These are phyloP conservation scores for Echinochloa phyllopogon DNA, from an alignment of 176 grass and related monocot genomes.

Conservation along the genomic window DNA sequence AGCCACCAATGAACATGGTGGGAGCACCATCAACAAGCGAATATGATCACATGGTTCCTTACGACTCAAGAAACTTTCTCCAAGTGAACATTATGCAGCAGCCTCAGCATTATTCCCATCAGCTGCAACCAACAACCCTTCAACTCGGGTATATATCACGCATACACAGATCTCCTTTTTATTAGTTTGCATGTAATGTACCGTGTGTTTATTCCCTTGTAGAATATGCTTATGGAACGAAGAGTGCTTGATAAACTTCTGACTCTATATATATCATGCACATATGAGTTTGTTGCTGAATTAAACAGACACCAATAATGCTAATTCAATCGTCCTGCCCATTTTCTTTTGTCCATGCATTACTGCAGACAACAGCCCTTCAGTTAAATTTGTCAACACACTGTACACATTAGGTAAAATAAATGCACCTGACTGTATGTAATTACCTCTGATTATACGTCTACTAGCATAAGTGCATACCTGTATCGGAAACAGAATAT, in stretches of 20 bases:
- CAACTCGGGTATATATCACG: conserved; percentile 68
- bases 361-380: conserved; percentile 38
- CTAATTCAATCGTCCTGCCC: not conserved
- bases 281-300: not conserved
- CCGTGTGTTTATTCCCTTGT: not conserved
- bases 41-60: conserved; percentile 67
- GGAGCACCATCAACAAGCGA: conserved; percentile 47
- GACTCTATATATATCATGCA: not conserved
- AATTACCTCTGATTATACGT: not conserved
- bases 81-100: conserved; percentile 73
- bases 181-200: not conserved
- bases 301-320: not conserved
- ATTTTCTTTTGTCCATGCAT: not conserved
- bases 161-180: not conserved
- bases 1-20: conserved; percentile 75
- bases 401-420: conserved; percentile 14
- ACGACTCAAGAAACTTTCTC: conserved; percentile 86
- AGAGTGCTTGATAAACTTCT: not conserved
- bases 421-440: not conserved
- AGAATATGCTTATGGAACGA: no score
- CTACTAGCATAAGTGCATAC: not conserved
- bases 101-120: conserved; percentile 66
- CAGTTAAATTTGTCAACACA: conserved; percentile 14
- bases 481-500: not conserved
- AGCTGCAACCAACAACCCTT: conserved; percentile 78